phyloP scores from a whole-genome alignment of 495 filamentous ascomycete species.

The Amphirosellinia nigrospora region DNA sequence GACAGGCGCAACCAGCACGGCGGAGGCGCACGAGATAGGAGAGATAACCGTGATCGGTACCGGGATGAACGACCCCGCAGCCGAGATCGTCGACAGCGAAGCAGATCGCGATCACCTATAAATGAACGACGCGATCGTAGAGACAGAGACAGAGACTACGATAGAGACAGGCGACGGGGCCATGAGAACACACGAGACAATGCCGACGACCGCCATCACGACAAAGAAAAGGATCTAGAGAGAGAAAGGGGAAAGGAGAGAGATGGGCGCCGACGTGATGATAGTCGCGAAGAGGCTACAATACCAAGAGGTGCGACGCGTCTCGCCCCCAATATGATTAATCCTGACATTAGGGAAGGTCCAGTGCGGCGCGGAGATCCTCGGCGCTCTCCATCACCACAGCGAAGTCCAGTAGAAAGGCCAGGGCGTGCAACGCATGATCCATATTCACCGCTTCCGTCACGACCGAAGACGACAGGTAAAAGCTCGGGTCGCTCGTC shows the following conservation, averaged over 20 bases:
- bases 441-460: constrained; percentile 38
- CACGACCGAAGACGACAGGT: constrained; percentile 33
- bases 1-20: constrained; percentile 39
- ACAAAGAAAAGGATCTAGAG: constrained; percentile 46
- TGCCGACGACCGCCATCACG: constrained; percentile 32
- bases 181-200: constrained; percentile 32
- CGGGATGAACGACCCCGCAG: constrained; percentile 38
- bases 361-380: constrained; percentile 28
- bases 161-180: constrained; percentile 30
- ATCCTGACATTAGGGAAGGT: constrained; percentile 26
- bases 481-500: constrained; percentile 34
- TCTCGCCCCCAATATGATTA: neutral
- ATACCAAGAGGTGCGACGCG: constrained; percentile 21
- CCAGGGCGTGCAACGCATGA: constrained; percentile 28
- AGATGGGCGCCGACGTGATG: constrained; percentile 47
- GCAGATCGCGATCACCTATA: constrained; percentile 47
- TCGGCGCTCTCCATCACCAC: constrained; percentile 29
- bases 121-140: constrained; percentile 39
- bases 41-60: constrained; percentile 42
- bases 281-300: constrained; percentile 49
- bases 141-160: constrained; percentile 41
- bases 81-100: constrained; percentile 42
- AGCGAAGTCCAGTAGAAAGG: constrained; percentile 26
- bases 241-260: constrained; percentile 45
- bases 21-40: constrained; percentile 40